Evolutionary conservation across 345 rosid genomes (phyloP).

Genomic region (Linum usitatissimum): DNA sequence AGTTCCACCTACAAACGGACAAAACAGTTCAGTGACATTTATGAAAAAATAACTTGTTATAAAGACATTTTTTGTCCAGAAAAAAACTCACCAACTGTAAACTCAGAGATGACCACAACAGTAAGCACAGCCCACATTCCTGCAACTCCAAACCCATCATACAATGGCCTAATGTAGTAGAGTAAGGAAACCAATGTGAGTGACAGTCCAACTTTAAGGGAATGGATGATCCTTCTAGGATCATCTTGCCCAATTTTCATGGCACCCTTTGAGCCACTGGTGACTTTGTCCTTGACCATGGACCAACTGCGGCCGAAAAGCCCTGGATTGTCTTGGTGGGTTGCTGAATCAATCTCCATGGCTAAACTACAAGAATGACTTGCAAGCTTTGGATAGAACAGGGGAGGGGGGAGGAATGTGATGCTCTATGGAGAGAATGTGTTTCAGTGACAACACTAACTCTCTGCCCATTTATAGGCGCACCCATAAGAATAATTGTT

Average conservation of each 20-base stretch:
- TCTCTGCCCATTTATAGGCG: not conserved
- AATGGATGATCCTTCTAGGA: constrained; percentile 21
- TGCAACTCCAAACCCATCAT: constrained; percentile 20
- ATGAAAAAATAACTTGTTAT: too few relatives aligned
- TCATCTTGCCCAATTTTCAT: constrained; percentile 37
- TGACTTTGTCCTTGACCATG: constrained; percentile 21
- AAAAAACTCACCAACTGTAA: constrained; percentile 19
- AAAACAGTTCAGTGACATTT: too few relatives aligned
- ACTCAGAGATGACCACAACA: constrained; percentile 20
- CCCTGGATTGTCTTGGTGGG: constrained; percentile 21
- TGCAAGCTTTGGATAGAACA: not conserved
- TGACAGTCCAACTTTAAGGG: constrained; percentile 22
- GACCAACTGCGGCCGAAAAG: constrained; percentile 17
- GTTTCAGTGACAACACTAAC: not conserved
- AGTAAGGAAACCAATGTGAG: constrained; percentile 18
- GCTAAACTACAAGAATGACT: not conserved
- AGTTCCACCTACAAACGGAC: constrained; percentile 19
- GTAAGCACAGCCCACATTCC: constrained; percentile 29
- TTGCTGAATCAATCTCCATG: constrained; percentile 31
- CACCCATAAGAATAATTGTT: not conserved
- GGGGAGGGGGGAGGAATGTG: not conserved
- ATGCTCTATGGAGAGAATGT: not conserved
- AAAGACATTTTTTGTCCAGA: too few relatives aligned
- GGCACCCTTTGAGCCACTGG: constrained; percentile 17
- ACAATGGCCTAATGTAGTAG: constrained; percentile 14